Conservation (phyloP, 2,329 filamentous ascomycete genomes). For the Colletotrichum musae region DNA sequence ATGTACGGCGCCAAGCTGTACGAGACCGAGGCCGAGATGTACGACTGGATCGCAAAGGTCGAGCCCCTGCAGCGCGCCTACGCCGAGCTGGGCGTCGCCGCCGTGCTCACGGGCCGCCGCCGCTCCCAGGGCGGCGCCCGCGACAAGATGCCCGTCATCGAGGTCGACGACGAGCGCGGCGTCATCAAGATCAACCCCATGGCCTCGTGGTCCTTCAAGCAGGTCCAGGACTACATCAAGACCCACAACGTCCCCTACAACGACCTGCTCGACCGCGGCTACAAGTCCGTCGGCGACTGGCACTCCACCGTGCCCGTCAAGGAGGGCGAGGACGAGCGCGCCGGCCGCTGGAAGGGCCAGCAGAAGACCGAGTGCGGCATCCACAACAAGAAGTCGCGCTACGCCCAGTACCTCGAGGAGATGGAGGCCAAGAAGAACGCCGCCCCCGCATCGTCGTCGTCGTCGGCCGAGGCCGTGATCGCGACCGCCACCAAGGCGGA, state of each 20-base stretch:
- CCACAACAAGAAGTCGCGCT: slow-evolving; percentile 96
- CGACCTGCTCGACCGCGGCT: slow-evolving; percentile 89
- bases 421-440: slow-evolving; percentile 63
- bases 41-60: slow-evolving; percentile 98
- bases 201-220: slow-evolving; percentile 92
- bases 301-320: slow-evolving; percentile 94
- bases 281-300: slow-evolving; percentile 99
- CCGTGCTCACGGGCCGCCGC: slow-evolving; percentile 92
- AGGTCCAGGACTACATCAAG: slow-evolving; percentile 90
- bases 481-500: slow-evolving; percentile 42
- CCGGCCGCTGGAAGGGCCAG: slow-evolving; percentile 97
- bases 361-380: slow-evolving; percentile 98
- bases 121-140: slow-evolving; percentile 94
- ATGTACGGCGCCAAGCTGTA: slow-evolving; percentile 88
- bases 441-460: slow-evolving; percentile 42
- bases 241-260: slow-evolving; percentile 95
- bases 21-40: slow-evolving; percentile 88
- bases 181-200: slow-evolving; percentile 98
- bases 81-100: slow-evolving; percentile 86
- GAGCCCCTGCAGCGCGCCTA: slow-evolving; percentile 96
- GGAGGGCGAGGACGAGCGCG: slow-evolving; percentile 94
- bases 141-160: slow-evolving; percentile 90
- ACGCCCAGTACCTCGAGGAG: slow-evolving; percentile 85
- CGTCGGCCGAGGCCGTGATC: slow-evolving; percentile 40
- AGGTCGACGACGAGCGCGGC: slow-evolving; percentile 88